Percentiles rank a stretch among this genome's conserved stretches.
Conservation (phyloP, 306 rosid species). For the Hippophae rhamnoides region DNA sequence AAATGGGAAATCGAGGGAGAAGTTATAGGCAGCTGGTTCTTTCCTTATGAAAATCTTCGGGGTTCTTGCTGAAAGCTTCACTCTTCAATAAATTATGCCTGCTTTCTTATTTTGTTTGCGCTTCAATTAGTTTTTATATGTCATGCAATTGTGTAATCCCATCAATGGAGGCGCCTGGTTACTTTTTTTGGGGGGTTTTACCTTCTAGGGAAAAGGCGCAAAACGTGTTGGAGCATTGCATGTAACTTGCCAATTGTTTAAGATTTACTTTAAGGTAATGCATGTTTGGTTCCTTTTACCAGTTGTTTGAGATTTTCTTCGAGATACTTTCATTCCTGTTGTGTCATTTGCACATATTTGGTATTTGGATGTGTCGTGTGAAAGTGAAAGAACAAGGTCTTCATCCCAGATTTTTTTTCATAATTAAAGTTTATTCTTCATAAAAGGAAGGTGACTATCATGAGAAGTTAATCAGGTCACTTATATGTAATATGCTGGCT, state of each 20-base stretch:
- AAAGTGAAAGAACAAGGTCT: not conserved
- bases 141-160: too few species aligned
- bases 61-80: constrained; percentile 75
- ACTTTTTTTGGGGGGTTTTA: constrained; percentile 14
- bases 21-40: constrained; percentile 92
- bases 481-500: constrained; percentile 97
- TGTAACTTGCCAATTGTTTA: constrained; percentile 90
- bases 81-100: not conserved
- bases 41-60: constrained; percentile 96
- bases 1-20: constrained; percentile 78
- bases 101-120: too few species aligned
- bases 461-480: constrained; percentile 56
- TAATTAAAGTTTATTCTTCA: not conserved
- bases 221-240: constrained; percentile 94
- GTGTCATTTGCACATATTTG: constrained; percentile 6
- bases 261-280: constrained; percentile 80
- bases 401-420: not conserved
- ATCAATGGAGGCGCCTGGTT: constrained; percentile 10
- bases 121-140: too few species aligned
- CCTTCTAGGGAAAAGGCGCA: constrained; percentile 78
- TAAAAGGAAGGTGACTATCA: constrained; percentile 17
- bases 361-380: not conserved
- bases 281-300: constrained; percentile 9
- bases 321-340: not conserved
- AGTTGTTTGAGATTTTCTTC: constrained; percentile 1